phyloP scores from a whole-genome alignment of 352 stramenopile species.

The Globisporangium nagaii region DNA sequence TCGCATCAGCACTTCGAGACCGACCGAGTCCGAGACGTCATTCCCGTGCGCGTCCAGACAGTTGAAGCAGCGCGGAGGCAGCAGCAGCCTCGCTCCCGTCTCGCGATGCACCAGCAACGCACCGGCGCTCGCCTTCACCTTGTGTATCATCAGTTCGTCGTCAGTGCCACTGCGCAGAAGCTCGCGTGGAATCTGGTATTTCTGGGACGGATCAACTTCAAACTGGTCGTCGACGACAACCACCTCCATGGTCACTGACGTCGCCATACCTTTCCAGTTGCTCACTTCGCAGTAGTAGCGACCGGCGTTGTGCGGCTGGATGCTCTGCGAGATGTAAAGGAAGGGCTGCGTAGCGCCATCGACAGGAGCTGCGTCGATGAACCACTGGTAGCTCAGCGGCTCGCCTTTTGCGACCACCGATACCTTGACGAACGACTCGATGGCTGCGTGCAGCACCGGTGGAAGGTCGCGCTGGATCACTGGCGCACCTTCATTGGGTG shows the following conservation, averaged over 20 bases:
- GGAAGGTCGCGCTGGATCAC: conserved; percentile 45
- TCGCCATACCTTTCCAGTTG: conserved; percentile 40
- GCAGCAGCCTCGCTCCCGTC: conserved; percentile 28
- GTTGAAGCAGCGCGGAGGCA: conserved; percentile 46
- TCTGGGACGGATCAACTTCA: conserved; percentile 26
- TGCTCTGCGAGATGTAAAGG: conserved; percentile 44
- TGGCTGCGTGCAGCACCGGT: conserved; percentile 16
- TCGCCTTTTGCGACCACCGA: conserved; percentile 52
- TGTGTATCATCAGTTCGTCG: conserved; percentile 21
- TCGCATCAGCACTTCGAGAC: conserved; percentile 44
- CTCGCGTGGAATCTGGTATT: conserved; percentile 33
- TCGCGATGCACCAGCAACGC: conserved; percentile 21
- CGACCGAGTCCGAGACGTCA: conserved; percentile 43
- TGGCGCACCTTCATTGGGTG: conserved; percentile 19
- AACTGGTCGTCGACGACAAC: conserved; percentile 43
- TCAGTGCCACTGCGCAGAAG: not conserved
- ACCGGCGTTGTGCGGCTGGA: conserved; percentile 53
- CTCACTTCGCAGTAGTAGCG: conserved; percentile 50
- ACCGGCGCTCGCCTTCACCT: conserved; percentile 32
- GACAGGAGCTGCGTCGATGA: conserved; percentile 22
- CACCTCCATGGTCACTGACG: conserved; percentile 29
- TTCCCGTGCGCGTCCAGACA: conserved; percentile 31
- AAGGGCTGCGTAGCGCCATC: conserved; percentile 35
- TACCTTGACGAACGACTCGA: conserved; percentile 51
- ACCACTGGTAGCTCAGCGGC: conserved; percentile 71